These are phyloP conservation scores for Cucurbita maxima DNA, from an alignment of 306 rosid species.

Conservation along the genomic window DNA sequence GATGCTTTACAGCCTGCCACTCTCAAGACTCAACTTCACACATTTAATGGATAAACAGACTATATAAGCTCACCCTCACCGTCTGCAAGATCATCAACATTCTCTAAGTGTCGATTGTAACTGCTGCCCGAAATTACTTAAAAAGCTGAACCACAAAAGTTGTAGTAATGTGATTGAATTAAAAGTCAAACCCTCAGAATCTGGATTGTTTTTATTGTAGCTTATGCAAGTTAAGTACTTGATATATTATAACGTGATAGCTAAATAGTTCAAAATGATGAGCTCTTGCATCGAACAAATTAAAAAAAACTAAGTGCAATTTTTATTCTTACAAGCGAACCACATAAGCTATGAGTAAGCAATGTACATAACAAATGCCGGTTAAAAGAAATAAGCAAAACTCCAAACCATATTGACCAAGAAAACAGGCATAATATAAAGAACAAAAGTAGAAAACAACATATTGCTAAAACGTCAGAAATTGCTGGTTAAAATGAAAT, in stretches of 20 bases:
- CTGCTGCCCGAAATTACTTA: neutral
- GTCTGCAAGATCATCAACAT: neutral
- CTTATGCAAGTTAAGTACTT: neutral
- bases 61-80: neutral
- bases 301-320: neutral
- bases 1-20: neutral
- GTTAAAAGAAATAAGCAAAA: neutral
- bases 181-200: neutral
- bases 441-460: conserved; percentile 4
- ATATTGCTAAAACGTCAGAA: conserved; percentile 17
- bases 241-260: neutral
- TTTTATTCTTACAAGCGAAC: neutral
- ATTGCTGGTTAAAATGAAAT: conserved; percentile 19
- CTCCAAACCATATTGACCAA: neutral
- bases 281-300: neutral
- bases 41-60: neutral
- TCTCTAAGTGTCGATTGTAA: neutral
- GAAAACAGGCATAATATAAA: neutral
- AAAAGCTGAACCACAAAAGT: neutral
- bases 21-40: neutral
- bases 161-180: neutral
- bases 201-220: neutral
- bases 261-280: neutral
- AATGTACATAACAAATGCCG: neutral
- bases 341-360: neutral